Conservation (phyloP, 345 rosid genomes). For the Ceriops zippeliana region DNA sequence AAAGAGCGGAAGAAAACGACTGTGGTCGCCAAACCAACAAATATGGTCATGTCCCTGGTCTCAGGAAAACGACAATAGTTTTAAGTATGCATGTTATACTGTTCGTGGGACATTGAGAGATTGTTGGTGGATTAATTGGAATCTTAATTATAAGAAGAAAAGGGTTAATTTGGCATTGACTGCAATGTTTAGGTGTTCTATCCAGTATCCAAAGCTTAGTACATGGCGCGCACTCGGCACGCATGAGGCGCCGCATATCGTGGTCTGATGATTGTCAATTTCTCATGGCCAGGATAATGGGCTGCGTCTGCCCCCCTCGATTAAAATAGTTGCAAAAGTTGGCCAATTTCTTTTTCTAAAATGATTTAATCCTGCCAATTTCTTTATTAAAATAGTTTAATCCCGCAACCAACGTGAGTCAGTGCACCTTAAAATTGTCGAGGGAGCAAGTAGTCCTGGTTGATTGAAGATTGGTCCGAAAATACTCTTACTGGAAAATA, state of each 20-base stretch:
- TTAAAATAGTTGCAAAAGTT: too few species aligned
- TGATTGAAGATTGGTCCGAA: too few species aligned
- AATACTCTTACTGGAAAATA: too few species aligned
- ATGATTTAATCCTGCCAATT: too few species aligned
- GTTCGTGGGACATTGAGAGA: background rate
- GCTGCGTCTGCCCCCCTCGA: too few species aligned
- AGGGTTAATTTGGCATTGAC: background rate
- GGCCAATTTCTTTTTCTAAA: too few species aligned
- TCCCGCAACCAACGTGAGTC: too few species aligned
- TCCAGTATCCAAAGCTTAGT: background rate
- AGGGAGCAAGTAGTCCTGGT: too few species aligned
- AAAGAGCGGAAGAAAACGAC: too few species aligned
- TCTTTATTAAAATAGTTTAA: too few species aligned
- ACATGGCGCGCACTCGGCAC: conserved; percentile 10
- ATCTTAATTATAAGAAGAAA: background rate
- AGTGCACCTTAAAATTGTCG: too few species aligned
- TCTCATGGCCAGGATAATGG: background rate
- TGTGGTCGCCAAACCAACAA: background rate
- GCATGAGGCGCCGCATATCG: conserved; percentile 10
- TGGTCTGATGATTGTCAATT: background rate
- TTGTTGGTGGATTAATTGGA: background rate
- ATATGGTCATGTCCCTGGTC: background rate
- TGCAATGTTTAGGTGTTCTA: background rate
- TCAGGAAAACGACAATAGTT: background rate
- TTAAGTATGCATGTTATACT: background rate